phyloP scores from a whole-genome alignment of 1,139 yeast genomes.

The Geotrichum siamense region DNA sequence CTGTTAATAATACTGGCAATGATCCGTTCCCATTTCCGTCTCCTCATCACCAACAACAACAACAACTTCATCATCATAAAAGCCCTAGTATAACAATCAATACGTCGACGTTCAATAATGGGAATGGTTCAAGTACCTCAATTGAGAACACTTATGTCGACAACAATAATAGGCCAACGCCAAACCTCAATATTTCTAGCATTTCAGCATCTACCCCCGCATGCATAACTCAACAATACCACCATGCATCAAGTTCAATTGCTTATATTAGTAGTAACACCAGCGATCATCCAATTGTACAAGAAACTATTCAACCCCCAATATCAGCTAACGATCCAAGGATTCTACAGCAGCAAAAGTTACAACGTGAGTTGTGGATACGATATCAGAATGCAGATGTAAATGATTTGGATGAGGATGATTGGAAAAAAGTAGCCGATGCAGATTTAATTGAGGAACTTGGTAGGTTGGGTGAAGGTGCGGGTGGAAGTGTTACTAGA shows the following conservation, averaged over 20 bases:
- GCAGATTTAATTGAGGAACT: slow-evolving; percentile 53
- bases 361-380: neutral
- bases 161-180: too few species aligned
- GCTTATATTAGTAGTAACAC: slow-evolving; percentile 14
- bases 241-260: slow-evolving; percentile 8
- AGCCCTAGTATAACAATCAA: too few species aligned
- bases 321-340: neutral
- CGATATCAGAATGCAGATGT: slow-evolving; percentile 34
- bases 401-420: slow-evolving; percentile 61
- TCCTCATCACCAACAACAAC: slow-evolving; percentile 5
- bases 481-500: slow-evolving; percentile 83
- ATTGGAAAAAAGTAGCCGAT: slow-evolving; percentile 64
- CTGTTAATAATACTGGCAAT: slow-evolving; percentile 5
- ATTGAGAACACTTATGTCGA: too few species aligned
- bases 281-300: too few species aligned
- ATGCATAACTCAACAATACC: slow-evolving; percentile 3
- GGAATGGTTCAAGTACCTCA: too few species aligned
- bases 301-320: slow-evolving; percentile 5
- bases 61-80: slow-evolving; percentile 7
- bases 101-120: too few species aligned
- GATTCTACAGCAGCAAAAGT: neutral
- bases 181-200: slow-evolving; percentile 3
- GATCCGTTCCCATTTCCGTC: slow-evolving; percentile 14
- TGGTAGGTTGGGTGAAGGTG: slow-evolving; percentile 82
- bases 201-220: neutral